phyloP scores from a whole-genome alignment of 2,329 filamentous ascomycete genomes.

The Neoarthrinium moseri region DNA sequence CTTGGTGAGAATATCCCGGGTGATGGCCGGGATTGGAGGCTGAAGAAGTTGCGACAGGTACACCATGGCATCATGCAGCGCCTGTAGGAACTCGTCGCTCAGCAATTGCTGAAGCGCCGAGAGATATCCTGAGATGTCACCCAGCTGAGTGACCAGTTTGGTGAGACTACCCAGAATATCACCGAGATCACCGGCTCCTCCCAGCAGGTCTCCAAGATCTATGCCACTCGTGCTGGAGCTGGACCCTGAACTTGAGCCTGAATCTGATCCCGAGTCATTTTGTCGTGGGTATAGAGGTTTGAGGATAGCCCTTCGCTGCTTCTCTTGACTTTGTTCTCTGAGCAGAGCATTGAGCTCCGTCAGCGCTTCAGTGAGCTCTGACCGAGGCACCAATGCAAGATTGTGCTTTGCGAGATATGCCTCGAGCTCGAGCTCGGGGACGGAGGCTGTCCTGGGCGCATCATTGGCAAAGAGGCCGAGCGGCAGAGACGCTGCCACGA shows the following conservation, averaged over 20 bases:
- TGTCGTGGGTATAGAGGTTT: slow-evolving; percentile 23
- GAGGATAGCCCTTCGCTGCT: neutral
- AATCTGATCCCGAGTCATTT: slow-evolving; percentile 17
- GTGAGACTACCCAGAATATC: slow-evolving; percentile 21
- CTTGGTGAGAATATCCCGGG: slow-evolving; percentile 24
- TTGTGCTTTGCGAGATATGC: slow-evolving; percentile 41
- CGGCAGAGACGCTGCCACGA: slow-evolving; percentile 33
- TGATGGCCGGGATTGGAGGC: slow-evolving; percentile 32
- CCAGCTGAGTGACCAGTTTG: slow-evolving; percentile 21
- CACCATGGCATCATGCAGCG: slow-evolving; percentile 38
- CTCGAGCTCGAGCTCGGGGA: slow-evolving; percentile 36
- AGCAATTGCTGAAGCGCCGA: slow-evolving; percentile 30
- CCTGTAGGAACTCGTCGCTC: slow-evolving; percentile 37
- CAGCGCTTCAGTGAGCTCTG: slow-evolving; percentile 42
- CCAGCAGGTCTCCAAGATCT: slow-evolving; percentile 16
- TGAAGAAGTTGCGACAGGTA: slow-evolving; percentile 36
- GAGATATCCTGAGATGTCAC: slow-evolving; percentile 26
- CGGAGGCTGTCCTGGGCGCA: slow-evolving; percentile 21
- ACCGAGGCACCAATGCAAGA: slow-evolving; percentile 42
- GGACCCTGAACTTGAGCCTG: slow-evolving; percentile 14
- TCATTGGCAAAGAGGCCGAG: slow-evolving; percentile 29
- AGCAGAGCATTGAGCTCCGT: slow-evolving; percentile 40
- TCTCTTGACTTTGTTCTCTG: slow-evolving; percentile 28
- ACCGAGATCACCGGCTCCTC: slow-evolving; percentile 24
- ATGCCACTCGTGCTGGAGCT: slow-evolving; percentile 6